Percentiles rank a stretch among this genome's conserved stretches.
phyloP scores from a whole-genome alignment of 164 flowering plant genomes.

The Macadamia integrifolia region DNA sequence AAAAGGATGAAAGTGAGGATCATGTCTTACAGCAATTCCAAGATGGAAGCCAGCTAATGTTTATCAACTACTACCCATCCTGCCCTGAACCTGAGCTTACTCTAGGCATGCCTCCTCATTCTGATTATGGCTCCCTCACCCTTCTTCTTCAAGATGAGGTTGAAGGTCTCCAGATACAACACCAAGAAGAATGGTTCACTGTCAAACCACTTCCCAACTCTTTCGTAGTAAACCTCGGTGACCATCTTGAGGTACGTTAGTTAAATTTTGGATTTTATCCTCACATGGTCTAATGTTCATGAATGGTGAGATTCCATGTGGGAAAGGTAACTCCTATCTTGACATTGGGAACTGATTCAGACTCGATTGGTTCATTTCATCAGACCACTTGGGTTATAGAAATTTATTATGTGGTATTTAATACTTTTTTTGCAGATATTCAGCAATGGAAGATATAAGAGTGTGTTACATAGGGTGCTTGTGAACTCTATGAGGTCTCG shows the following conservation, averaged over 20 bases:
- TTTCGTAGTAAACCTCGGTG: constrained; percentile 80
- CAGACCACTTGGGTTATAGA: too few relatives aligned
- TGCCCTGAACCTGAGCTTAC: constrained; percentile 87
- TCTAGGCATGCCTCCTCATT: constrained; percentile 86
- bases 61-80: constrained; percentile 65
- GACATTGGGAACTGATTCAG: too few relatives aligned
- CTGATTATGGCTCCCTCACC: constrained; percentile 87
- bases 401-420: too few relatives aligned
- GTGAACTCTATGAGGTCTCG: constrained; percentile 50
- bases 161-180: constrained; percentile 55
- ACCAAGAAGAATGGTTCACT: constrained; percentile 52
- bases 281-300: too few relatives aligned
- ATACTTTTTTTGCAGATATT: constrained; percentile 44
- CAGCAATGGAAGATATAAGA: constrained; percentile 88
- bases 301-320: too few relatives aligned
- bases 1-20: constrained; percentile 6
- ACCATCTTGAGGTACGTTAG: constrained; percentile 57
- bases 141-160: constrained; percentile 78
- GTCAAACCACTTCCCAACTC: constrained; percentile 58
- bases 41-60: constrained; percentile 80
- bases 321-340: too few relatives aligned
- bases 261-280: too few relatives aligned
- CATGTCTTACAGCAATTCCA: constrained; percentile 32
- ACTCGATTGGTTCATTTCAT: too few relatives aligned
- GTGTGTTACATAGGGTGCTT: constrained; percentile 68